phyloP scores from a whole-genome alignment of 2,329 filamentous ascomycete species.

The Aspergillus eucalypticola region DNA sequence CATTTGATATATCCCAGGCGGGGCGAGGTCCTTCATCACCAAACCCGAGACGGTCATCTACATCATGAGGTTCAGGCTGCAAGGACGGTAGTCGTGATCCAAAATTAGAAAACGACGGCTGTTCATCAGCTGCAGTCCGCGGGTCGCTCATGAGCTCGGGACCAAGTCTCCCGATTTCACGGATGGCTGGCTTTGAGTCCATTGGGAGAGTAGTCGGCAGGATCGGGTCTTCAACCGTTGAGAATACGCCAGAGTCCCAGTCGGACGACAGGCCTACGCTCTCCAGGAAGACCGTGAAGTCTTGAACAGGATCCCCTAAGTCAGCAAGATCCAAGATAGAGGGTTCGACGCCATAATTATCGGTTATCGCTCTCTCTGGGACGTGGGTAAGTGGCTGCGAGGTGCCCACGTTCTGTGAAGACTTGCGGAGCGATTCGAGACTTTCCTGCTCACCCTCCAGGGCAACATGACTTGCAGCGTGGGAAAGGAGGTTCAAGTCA shows the following conservation, averaged over 20 bases:
- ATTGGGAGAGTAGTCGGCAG: constrained; percentile 39
- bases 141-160: constrained; percentile 43
- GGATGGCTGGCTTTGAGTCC: constrained; percentile 36
- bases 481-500: constrained; percentile 50
- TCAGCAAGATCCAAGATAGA: constrained; percentile 50
- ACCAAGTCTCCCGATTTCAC: constrained; percentile 39
- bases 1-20: constrained; percentile 50
- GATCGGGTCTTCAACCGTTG: constrained; percentile 43
- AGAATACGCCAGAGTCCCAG: constrained; percentile 52
- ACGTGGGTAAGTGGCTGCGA: constrained; percentile 38
- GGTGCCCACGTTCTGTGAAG: constrained; percentile 33
- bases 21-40: constrained; percentile 46
- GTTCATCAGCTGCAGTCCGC: constrained; percentile 42
- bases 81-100: constrained; percentile 50
- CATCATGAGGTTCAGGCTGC: constrained; percentile 49
- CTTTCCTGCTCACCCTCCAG: constrained; percentile 48
- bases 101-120: constrained; percentile 51
- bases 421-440: constrained; percentile 40
- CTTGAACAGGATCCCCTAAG: constrained; percentile 51
- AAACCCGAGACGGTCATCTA: constrained; percentile 45
- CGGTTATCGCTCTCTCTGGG: constrained; percentile 42
- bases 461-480: constrained; percentile 52
- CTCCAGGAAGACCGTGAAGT: constrained; percentile 51
- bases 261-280: constrained; percentile 52
- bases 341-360: constrained; percentile 47